Conservation (phyloP, 768 basidiomycete species). For the Pleurotus citrinopileatus region DNA sequence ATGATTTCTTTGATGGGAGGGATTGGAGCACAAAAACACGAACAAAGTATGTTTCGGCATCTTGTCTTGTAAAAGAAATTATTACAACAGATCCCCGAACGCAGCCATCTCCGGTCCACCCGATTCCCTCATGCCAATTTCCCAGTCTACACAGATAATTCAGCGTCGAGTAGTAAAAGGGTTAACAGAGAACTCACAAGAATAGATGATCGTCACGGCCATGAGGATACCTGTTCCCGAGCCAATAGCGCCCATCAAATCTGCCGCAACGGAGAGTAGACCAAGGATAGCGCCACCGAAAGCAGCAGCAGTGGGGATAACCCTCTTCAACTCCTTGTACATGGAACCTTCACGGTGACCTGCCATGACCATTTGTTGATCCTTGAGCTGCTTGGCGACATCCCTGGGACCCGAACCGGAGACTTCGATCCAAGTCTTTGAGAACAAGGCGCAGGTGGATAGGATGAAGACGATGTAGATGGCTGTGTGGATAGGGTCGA, state of each 20-base stretch:
- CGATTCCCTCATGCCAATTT: slow-evolving; percentile 88
- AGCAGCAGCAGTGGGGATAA: slow-evolving; percentile 96
- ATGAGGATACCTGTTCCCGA: slow-evolving; percentile 95
- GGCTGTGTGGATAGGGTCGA: slow-evolving; percentile 92
- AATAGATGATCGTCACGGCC: slow-evolving; percentile 98
- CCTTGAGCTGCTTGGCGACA: slow-evolving; percentile 97
- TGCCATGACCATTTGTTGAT: slow-evolving; percentile 94
- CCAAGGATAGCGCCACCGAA: slow-evolving; percentile 98
- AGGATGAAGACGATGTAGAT: slow-evolving; percentile 93
- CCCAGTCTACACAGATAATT: slow-evolving; percentile 65
- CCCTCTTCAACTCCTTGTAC: slow-evolving; percentile 98
- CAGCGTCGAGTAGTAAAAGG: slow-evolving; percentile 9
- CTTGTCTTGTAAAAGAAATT: too few species aligned
- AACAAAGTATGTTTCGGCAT: too few species aligned
- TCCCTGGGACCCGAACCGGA: slow-evolving; percentile 95
- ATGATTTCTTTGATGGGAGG: too few species aligned
- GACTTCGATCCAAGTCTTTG: slow-evolving; percentile 99
- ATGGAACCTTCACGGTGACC: slow-evolving; percentile 95
- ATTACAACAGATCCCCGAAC: slow-evolving; percentile 74
- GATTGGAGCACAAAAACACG: too few species aligned
- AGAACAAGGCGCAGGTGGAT: slow-evolving; percentile 93
- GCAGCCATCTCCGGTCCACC: slow-evolving; percentile 82
- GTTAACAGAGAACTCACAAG: slow-evolving; percentile 51
- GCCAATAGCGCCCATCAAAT: slow-evolving; percentile 94
- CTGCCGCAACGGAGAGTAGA: slow-evolving; percentile 85